Conservation (phyloP, 345 rosid species). For the Ricinus communis region DNA sequence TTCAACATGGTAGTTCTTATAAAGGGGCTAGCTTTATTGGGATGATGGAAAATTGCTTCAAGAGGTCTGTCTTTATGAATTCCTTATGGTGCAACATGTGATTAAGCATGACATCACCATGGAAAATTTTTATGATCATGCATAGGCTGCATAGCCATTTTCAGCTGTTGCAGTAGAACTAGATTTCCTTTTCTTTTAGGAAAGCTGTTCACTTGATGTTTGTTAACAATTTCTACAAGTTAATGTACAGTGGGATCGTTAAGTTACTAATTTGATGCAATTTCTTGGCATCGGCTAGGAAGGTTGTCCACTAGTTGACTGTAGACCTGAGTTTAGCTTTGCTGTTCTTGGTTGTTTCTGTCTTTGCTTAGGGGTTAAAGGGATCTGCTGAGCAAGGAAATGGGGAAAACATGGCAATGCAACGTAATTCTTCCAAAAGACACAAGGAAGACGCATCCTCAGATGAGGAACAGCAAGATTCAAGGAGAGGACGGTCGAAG, state of each 20-base stretch:
- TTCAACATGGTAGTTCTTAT: no score
- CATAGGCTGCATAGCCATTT: slow-evolving; percentile 1
- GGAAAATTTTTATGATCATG: neutral
- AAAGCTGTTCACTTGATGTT: neutral
- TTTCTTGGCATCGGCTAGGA: neutral
- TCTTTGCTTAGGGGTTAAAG: slow-evolving; percentile 56
- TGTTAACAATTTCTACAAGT: neutral
- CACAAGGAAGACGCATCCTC: slow-evolving; percentile 60
- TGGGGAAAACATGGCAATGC: slow-evolving; percentile 40
- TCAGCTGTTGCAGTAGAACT: neutral
- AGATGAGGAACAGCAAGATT: slow-evolving; percentile 76
- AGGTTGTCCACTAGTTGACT: slow-evolving; percentile 9
- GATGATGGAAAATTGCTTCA: neutral
- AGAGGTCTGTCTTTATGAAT: neutral
- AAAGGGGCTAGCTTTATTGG: neutral
- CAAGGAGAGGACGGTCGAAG: slow-evolving; percentile 81
- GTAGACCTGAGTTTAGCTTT: slow-evolving; percentile 9
- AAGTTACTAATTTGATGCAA: no score
- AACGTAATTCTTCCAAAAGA: slow-evolving; percentile 49
- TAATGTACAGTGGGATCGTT: neutral
- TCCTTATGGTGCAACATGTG: neutral
- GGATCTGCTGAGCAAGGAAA: slow-evolving; percentile 44
- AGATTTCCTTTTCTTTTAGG: neutral
- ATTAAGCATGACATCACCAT: neutral
- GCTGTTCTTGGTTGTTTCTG: slow-evolving; percentile 37